These are phyloP conservation scores for Tricholoma bakamatsutake DNA, from an alignment of 768 basidiomycete species.

Conservation along the genomic window DNA sequence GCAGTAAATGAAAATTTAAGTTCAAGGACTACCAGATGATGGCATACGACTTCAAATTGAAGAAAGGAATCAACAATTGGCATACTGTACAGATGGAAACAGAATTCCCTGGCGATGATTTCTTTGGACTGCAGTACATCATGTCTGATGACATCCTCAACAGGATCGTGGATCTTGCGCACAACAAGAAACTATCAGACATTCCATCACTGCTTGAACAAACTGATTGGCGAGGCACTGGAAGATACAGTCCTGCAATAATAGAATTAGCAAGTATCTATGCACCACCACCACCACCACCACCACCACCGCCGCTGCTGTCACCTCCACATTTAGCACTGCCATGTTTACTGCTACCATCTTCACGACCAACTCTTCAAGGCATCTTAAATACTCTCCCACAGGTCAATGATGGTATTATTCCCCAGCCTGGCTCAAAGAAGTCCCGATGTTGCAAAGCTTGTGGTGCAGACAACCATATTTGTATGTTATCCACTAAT, in stretches of 20 bases:
- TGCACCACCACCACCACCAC: background rate
- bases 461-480: background rate
- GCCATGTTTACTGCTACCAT: background rate
- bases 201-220: conserved; percentile 12
- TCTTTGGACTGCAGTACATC: conserved; percentile 14
- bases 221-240: conserved; percentile 14
- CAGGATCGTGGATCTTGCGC: conserved; percentile 23
- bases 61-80: conserved; percentile 11
- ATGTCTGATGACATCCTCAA: conserved; percentile 14
- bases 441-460: background rate
- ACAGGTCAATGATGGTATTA: background rate
- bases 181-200: conserved; percentile 12
- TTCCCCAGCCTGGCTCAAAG: background rate
- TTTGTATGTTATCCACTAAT: background rate
- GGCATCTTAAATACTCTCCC: background rate
- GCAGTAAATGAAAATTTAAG: background rate
- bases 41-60: conserved; percentile 5
- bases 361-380: background rate
- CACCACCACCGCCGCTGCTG: too few species aligned
- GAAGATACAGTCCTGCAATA: conserved; percentile 5
- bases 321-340: background rate
- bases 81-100: conserved; percentile 4
- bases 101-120: conserved; percentile 2
- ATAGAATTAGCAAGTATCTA: background rate
- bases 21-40: too few species aligned